Evolutionary conservation across 345 rosid genomes (phyloP), one percentile per base, ranked within the genome.

Genomic region (Sonneratia caseolaris): DNA sequence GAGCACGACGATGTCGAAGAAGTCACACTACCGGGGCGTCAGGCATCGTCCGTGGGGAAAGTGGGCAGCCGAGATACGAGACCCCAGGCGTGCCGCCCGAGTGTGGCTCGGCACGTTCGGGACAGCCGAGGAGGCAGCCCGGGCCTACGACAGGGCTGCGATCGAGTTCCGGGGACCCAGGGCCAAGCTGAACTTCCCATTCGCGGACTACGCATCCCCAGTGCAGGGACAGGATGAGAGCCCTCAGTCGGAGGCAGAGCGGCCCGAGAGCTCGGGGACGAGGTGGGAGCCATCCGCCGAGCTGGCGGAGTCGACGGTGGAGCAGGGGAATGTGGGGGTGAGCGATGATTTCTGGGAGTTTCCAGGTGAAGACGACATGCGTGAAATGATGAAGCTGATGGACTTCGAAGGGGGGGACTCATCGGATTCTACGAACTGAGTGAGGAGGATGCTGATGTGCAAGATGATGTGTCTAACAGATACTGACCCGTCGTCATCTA

Each of bases 31-130:
- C 86, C 85, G 98, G 73, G 98, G 98, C 66, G 98, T 91, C 70
- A 88, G 98, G 75, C 98, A 90, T 76, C 80, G 97, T 84, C 98
- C 98, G 35, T 94, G 96, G 97, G 98, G 98, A 0, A 93, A 91
- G 75, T 93, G 94, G 86, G 97, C 98, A 3, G 96, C 98, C 16
- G 98, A 94, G 89, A 94, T 94, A 48, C 81, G 98, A 3, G 98
- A 94, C 73, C 98, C 98, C 0, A 76, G 82, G 71, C 79, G 88
- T 68, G 93, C 92, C 4, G 77, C 78, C 0, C 79, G 98, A 59
- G 98, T 94, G 3, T 94, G 98, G 98, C 88, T 94, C 7, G 98
- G 98, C 12, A 94, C 98, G 0, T 94, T 94, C 71, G 86, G 68
- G 78, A 91, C 96, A 0, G 93, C 91, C 2, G 97, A 90, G 80